Evolutionary conservation across 2,329 filamentous ascomycete species (phyloP), one percentile per base, ranked within the genome.

Genomic region (Atkinsonella hypoxylon): DNA sequence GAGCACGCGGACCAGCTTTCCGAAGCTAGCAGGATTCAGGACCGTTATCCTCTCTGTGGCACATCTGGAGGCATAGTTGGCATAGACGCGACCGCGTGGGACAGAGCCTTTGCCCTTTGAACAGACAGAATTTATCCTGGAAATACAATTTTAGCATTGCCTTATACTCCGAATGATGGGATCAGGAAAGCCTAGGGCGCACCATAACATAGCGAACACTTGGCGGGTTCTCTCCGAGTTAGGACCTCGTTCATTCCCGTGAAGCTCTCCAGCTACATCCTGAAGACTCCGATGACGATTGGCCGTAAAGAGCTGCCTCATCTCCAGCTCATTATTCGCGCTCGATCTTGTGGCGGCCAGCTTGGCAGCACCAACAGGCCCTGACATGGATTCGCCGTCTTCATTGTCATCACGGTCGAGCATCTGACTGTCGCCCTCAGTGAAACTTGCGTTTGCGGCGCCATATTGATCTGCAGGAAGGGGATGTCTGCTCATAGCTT

Each of bases 21-120:
- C 93, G 68, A 98, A 98, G 30, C 91, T 97, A 10, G 93, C 93
- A 41, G 93, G 93, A 62, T 98, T 98, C 51, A 98, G 71, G 10
- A 95, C 90, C 0, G 93, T 94, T 39, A 97, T 94, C 62, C 90
- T 82, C 64, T 97, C 90, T 5, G 85, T 94, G 42, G 88, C 90
- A 67, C 93, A 98, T 55, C 88, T 82, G 26, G 87, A 89, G 45
- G 91, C 93, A 66, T 98, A 98, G 64, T 90, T 90, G 53, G 90
- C 89, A 67, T 97, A 98, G 2, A 98, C 93, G 53, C 91, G 79
- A 56, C 93, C 93, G 59, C 93, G 79, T 7, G 93, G 89, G 0
- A 97, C 91, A 6, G 93, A 96, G 1, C 84, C 85, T 64, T 87
- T 88, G 42, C 85, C 85, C 54, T 81, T 81, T 44, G 78, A 75